A percentile compares a stretch with the other conserved stretches of the same genome.
These are phyloP conservation scores for Tagetes patula DNA, from an alignment of 129 eudicot genomes.

Conservation along the genomic window DNA sequence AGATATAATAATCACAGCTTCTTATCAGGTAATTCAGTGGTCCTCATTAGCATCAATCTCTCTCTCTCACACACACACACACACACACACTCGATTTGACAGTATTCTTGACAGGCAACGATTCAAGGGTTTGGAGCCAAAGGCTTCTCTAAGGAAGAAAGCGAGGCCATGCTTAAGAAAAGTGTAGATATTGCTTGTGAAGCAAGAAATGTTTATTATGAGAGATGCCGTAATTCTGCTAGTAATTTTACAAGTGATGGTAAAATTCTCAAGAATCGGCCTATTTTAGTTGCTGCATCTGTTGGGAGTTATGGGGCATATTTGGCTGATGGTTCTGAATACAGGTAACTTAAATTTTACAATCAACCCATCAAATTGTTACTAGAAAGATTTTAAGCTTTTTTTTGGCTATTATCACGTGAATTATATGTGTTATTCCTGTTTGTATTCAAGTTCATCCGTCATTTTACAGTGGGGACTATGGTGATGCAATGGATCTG, in stretches of 20 bases:
- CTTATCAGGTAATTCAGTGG: conserved; percentile 69
- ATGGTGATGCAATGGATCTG: conserved; percentile 76
- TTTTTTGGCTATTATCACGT: not conserved
- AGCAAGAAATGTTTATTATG: conserved; percentile 76
- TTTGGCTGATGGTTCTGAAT: conserved; percentile 99
- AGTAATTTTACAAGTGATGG: conserved; percentile 34
- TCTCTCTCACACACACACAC: not conserved
- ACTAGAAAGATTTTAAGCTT: conserved; percentile 4
- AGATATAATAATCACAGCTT: conserved; percentile 87
- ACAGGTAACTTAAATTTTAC: conserved; percentile 46
- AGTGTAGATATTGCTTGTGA: conserved; percentile 92
- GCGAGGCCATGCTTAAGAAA: conserved; percentile 74
- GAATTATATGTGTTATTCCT: conserved; percentile 5
- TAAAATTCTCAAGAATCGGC: conserved; percentile 65
- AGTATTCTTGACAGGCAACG: conserved; percentile 63
- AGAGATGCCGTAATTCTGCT: conserved; percentile 49
- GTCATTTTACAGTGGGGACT: conserved; percentile 69
- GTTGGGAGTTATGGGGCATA: conserved; percentile 99
- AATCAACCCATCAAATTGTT: not conserved
- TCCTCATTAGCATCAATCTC: not conserved
- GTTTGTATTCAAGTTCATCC: not conserved
- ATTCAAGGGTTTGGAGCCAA: conserved; percentile 89
- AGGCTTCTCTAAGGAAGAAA: conserved; percentile 78
- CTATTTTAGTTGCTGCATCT: conserved; percentile 89
- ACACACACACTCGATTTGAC: not conserved